phyloP scores from a whole-genome alignment of 257 asterid species.

The Nicotiana undulata region DNA sequence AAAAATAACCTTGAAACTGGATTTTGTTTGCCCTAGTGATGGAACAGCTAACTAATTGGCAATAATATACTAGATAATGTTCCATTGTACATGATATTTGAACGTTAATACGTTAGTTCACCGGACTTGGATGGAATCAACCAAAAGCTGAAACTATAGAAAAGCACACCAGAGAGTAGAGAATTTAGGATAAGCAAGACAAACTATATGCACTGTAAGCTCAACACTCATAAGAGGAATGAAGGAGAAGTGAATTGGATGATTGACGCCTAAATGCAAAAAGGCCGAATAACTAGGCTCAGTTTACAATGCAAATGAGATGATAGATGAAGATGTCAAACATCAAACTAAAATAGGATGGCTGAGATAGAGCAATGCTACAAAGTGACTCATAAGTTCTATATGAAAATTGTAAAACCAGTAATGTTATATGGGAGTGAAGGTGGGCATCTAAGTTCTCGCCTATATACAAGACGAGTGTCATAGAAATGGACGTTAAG shows the following conservation, averaged over 20 bases:
- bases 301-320: background rate
- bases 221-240: background rate
- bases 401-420: too few species aligned
- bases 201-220: background rate
- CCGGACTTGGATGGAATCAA: too few species aligned
- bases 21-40: background rate
- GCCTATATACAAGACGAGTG: too few species aligned
- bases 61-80: background rate
- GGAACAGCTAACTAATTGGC: background rate
- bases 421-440: too few species aligned
- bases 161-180: background rate
- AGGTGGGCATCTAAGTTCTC: too few species aligned
- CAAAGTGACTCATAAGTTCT: too few species aligned
- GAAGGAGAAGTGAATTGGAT: background rate
- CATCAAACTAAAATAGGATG: background rate
- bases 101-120: too few species aligned
- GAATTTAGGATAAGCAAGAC: background rate
- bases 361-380: background rate
- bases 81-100: background rate
- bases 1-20: background rate
- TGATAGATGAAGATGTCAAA: background rate
- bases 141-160: background rate
- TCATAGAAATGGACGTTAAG: too few species aligned
- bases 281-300: background rate
- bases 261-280: background rate